A percentile compares a stretch with the other conserved stretches of the same genome.
Conservation (phyloP, 805 yeast species). For the Lipomyces anomalus region DNA sequence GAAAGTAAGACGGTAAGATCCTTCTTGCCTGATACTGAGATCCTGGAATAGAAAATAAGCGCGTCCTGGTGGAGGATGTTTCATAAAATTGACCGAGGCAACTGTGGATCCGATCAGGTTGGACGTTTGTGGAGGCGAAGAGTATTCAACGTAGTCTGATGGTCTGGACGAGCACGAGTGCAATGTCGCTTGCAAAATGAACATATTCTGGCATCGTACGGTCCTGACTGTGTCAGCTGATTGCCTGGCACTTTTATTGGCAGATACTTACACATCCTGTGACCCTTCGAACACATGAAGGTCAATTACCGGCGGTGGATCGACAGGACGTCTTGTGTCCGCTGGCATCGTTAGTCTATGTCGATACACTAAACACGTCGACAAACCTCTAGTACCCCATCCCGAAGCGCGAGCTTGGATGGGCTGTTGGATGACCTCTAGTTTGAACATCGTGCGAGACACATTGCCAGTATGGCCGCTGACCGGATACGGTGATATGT, state of each 20-base stretch:
- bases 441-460: slow-evolving; percentile 1
- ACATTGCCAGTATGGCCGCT: too few relatives aligned
- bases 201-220: slow-evolving; percentile 20
- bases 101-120: slow-evolving; percentile 20
- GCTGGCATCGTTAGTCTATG: slow-evolving; percentile 17
- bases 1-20: slow-evolving; percentile 30
- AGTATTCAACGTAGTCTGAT: background rate
- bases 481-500: too few relatives aligned
- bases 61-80: slow-evolving; percentile 29
- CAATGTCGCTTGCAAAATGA: slow-evolving; percentile 27
- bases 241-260: background rate
- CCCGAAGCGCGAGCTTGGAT: slow-evolving; percentile 35
- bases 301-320: slow-evolving; percentile 34
- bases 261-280: slow-evolving; percentile 15
- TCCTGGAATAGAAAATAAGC: slow-evolving; percentile 33
- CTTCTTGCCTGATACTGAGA: slow-evolving; percentile 33
- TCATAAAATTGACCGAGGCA: slow-evolving; percentile 19
- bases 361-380: background rate
- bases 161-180: slow-evolving; percentile 6
- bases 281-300: slow-evolving; percentile 19
- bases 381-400: slow-evolving; percentile 31
- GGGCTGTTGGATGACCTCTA: slow-evolving; percentile 31
- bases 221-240: slow-evolving; percentile 6
- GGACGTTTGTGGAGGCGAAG: slow-evolving; percentile 15
- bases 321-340: slow-evolving; percentile 34